These are phyloP conservation scores for Kickxella alabastrina DNA, from an alignment of 192 early-diverging fungal species.

Conservation along the genomic window DNA sequence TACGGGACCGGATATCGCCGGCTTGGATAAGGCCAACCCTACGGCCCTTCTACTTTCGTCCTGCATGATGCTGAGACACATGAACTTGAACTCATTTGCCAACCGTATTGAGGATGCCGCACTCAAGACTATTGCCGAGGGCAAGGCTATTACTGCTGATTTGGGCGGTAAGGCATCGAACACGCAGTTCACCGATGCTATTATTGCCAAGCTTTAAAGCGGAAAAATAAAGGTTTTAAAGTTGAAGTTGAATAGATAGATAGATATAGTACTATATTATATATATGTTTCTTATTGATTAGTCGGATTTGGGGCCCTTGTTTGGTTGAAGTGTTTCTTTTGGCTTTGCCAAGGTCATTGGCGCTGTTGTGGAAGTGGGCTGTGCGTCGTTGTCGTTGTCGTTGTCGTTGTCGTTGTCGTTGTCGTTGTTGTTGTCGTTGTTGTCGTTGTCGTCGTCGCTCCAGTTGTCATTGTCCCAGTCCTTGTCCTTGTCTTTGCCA, in stretches of 20 bases:
- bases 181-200: constrained; percentile 77
- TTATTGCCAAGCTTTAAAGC: constrained; percentile 65
- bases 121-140: constrained; percentile 92
- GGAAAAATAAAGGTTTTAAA: background rate
- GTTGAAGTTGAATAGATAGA: background rate
- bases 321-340: no score
- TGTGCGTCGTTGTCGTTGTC: background rate
- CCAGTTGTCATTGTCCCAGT: constrained; percentile 24
- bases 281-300: background rate
- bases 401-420: background rate
- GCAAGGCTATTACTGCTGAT: constrained; percentile 84
- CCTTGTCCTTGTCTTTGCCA: no score
- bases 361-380: no score
- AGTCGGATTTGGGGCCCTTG: constrained; percentile 31
- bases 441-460: constrained; percentile 13
- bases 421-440: background rate
- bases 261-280: background rate
- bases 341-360: no score
- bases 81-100: constrained; percentile 78
- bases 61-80: constrained; percentile 98
- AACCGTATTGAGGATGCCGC: constrained; percentile 86
- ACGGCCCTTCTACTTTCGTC: constrained; percentile 91
- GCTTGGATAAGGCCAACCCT: constrained; percentile 93
- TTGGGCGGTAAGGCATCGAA: constrained; percentile 83
- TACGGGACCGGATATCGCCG: constrained; percentile 98